A percentile compares a stretch with the other conserved stretches of the same genome.
These are phyloP conservation scores for Syzygium oleosum DNA, from an alignment of 345 rosid genomes.

Conservation along the genomic window DNA sequence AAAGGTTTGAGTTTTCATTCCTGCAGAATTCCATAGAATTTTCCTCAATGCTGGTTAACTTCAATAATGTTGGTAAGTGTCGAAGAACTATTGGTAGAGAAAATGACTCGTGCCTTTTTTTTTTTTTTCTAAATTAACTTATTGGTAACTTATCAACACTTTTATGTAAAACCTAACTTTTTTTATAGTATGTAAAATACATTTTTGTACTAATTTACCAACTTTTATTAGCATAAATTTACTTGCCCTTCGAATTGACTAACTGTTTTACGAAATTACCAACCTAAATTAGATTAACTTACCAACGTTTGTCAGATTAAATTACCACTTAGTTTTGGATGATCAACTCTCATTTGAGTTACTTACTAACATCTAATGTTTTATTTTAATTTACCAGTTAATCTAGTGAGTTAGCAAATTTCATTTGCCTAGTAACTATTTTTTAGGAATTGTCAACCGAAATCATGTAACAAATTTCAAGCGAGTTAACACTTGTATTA, in stretches of 20 bases:
- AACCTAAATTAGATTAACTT: neutral
- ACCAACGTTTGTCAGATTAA: neutral
- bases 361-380: neutral
- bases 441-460: neutral
- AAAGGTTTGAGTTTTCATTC: conserved; percentile 28
- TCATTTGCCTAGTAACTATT: neutral
- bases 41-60: neutral
- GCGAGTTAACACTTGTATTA: too few species aligned
- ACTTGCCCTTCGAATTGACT: neutral
- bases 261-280: neutral
- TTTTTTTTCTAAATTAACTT: neutral
- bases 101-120: neutral
- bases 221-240: neutral
- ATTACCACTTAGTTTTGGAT: neutral
- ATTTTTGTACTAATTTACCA: neutral
- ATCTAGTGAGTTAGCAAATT: neutral
- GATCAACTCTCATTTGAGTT: neutral
- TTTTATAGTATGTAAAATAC: neutral
- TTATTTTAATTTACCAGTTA: neutral
- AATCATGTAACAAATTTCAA: neutral
- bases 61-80: neutral
- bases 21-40: neutral
- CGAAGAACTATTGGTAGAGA: neutral
- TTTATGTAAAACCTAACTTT: neutral
- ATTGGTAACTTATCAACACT: neutral